Evolutionary conservation across 352 stramenopile genomes (phyloP).

Genomic region (Peronospora destructor): DNA sequence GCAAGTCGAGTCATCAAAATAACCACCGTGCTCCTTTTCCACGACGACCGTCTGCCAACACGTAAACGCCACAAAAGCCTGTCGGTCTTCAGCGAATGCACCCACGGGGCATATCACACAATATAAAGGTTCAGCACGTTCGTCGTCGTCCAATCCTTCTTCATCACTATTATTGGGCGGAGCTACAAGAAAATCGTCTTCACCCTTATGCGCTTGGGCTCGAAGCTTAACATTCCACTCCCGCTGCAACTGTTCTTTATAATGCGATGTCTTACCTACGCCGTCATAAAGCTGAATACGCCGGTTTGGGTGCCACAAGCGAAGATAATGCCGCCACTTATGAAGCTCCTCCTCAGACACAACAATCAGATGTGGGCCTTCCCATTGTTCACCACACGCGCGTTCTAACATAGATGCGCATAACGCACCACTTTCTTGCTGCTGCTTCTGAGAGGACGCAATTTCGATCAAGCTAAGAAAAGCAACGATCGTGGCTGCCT

Average conservation of each 20-base stretch:
- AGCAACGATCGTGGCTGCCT: constrained; percentile 62
- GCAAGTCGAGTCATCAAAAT: constrained; percentile 40
- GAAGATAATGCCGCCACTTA: constrained; percentile 74
- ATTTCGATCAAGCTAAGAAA: constrained; percentile 61
- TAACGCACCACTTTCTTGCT: constrained; percentile 2
- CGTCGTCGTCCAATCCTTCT: constrained; percentile 44
- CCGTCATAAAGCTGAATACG: constrained; percentile 60
- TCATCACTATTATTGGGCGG: constrained; percentile 31
- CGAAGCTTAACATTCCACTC: constrained; percentile 46
- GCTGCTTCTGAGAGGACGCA: constrained; percentile 24
- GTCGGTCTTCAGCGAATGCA: constrained; percentile 45
- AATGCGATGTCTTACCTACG: constrained; percentile 14
- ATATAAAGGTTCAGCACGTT: constrained; percentile 43
- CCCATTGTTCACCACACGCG: neutral
- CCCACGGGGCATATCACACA: constrained; percentile 55
- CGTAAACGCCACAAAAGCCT: constrained; percentile 39
- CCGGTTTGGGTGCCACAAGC: constrained; percentile 41
- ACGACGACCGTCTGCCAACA: constrained; percentile 71
- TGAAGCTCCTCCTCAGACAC: constrained; percentile 68
- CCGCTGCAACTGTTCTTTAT: constrained; percentile 41
- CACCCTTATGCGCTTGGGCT: constrained; percentile 15
- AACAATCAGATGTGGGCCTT: constrained; percentile 69
- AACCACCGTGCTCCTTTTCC: constrained; percentile 52
- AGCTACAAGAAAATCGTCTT: constrained; percentile 27
- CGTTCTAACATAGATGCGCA: neutral